Percentiles rank a stretch among this genome's conserved stretches.
These are phyloP conservation scores for Gaeumannomyces tritici DNA, from an alignment of 2,329 filamentous ascomycete species.

Conservation along the genomic window DNA sequence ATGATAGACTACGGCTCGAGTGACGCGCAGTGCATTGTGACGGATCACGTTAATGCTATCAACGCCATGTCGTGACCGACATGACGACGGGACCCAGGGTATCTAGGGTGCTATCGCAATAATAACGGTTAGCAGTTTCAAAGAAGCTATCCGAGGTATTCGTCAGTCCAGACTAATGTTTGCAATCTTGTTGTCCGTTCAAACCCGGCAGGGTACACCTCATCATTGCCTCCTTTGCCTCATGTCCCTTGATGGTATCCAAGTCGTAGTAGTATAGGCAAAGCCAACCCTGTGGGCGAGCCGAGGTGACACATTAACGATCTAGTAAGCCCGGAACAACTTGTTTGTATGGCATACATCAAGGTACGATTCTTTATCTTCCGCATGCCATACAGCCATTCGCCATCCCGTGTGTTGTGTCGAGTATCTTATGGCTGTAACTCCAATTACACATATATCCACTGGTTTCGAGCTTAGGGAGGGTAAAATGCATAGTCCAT, in stretches of 20 bases:
- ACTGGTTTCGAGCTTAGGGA: too few relatives aligned
- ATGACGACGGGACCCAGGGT: too few relatives aligned
- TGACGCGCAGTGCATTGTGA: conserved; percentile 33
- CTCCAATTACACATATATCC: not conserved
- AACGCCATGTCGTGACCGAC: conserved; percentile 1
- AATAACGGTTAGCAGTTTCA: too few relatives aligned
- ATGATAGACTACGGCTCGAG: conserved; percentile 21
- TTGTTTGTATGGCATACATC: not conserved
- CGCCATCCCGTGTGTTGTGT: not conserved
- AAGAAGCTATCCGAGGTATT: too few relatives aligned
- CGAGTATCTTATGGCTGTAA: not conserved
- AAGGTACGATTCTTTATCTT: too few relatives aligned
- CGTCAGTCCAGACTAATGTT: too few relatives aligned
- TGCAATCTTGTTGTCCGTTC: too few relatives aligned
- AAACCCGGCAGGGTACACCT: too few relatives aligned
- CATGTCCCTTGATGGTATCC: too few relatives aligned
- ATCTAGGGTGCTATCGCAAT: too few relatives aligned
- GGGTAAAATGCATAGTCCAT: too few relatives aligned
- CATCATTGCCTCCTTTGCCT: too few relatives aligned
- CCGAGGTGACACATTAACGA: not conserved
- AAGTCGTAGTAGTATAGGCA: not conserved
- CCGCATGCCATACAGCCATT: not conserved
- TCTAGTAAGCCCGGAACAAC: not conserved
- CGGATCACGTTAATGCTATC: conserved; percentile 30
- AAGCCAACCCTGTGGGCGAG: not conserved